Percentiles rank a stretch among this genome's conserved stretches.
Conservation (phyloP, 2,329 filamentous ascomycete species). For the Ploettnerulaceae sp. region DNA sequence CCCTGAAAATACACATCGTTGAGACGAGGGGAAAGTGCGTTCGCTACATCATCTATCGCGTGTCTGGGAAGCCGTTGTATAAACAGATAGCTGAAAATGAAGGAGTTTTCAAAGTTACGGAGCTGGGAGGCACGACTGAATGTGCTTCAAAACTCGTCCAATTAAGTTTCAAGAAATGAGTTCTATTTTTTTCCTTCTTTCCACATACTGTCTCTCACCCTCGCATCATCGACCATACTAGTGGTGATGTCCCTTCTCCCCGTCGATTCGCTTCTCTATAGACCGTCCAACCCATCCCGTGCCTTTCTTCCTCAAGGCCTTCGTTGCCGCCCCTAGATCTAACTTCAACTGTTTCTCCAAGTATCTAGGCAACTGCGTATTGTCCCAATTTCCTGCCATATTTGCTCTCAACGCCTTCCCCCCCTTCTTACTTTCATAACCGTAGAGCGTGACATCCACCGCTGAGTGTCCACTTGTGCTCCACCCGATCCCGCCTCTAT, state of each 20-base stretch:
- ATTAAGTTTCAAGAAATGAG: too few species aligned
- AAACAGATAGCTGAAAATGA: too few species aligned
- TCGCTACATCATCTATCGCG: too few species aligned
- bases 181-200: too few species aligned
- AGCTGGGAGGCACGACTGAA: too few species aligned
- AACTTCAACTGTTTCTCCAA: slow-evolving; percentile 3
- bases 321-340: not conserved
- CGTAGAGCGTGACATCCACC: slow-evolving; percentile 3
- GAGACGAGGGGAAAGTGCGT: too few species aligned
- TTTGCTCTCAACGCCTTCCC: not conserved
- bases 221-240: too few species aligned
- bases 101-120: too few species aligned
- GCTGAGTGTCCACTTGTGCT: not conserved
- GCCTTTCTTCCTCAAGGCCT: slow-evolving; percentile 1
- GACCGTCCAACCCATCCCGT: slow-evolving; percentile 4
- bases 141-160: too few species aligned
- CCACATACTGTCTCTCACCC: too few species aligned
- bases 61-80: too few species aligned
- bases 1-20: too few species aligned
- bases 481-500: not conserved
- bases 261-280: slow-evolving; percentile 5
- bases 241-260: slow-evolving; percentile 1
- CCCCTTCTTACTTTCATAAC: not conserved
- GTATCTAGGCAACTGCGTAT: slow-evolving; percentile 6
- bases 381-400: slow-evolving; percentile 11